These are phyloP conservation scores for Cinchona pubescens DNA, from an alignment of 257 asterid genomes.

Conservation along the genomic window DNA sequence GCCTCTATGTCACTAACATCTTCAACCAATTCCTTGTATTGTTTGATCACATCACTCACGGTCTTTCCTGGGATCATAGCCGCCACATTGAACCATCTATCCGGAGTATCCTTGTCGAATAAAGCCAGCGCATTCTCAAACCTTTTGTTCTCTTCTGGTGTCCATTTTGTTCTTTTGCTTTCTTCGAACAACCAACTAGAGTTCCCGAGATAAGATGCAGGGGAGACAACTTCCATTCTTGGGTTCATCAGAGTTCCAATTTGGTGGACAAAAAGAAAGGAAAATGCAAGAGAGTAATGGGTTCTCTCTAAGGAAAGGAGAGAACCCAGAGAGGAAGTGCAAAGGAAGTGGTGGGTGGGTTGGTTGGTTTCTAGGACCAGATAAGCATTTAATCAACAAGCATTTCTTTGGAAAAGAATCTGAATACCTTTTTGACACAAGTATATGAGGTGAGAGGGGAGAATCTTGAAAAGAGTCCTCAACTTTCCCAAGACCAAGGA, in stretches of 20 bases:
- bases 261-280: neutral
- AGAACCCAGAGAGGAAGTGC: conserved; percentile 16
- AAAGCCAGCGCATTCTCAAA: conserved; percentile 78
- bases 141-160: conserved; percentile 67
- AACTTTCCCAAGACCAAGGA: conserved; percentile 58
- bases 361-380: conserved; percentile 28
- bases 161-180: conserved; percentile 49
- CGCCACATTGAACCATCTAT: conserved; percentile 83
- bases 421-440: conserved; percentile 38
- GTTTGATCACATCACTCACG: conserved; percentile 60
- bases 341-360: conserved; percentile 18
- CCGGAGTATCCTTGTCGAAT: conserved; percentile 77
- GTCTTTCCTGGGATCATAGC: conserved; percentile 78
- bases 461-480: conserved; percentile 60
- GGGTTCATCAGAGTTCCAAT: conserved; percentile 22
- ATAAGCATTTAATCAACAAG: conserved; percentile 33
- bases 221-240: conserved; percentile 46
- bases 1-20: conserved; percentile 76
- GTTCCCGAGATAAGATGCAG: conserved; percentile 37
- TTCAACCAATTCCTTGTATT: conserved; percentile 59
- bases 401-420: conserved; percentile 44
- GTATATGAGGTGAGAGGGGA: conserved; percentile 42
- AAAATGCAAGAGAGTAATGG: neutral
- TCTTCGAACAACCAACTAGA: conserved; percentile 62
- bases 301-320: neutral